phyloP scores from a whole-genome alignment of 2,329 filamentous ascomycete genomes.

The Ascochyta koolunga region DNA sequence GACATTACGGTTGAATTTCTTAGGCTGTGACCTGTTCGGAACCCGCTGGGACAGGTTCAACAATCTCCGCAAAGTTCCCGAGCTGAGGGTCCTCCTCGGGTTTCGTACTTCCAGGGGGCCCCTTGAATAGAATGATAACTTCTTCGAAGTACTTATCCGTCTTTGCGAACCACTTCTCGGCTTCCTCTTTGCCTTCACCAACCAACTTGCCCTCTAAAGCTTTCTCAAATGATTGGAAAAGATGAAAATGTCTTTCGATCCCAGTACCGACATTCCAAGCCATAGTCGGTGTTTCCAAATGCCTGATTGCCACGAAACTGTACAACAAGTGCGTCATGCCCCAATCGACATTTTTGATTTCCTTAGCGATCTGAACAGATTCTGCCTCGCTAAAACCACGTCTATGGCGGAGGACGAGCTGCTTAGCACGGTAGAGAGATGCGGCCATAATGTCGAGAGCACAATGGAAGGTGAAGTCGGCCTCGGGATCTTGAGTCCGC shows the following conservation, averaged over 20 bases:
- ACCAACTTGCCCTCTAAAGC: conserved; percentile 6
- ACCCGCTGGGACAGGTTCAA: neutral
- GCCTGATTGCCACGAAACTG: conserved; percentile 7
- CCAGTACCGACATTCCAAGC: conserved; percentile 14
- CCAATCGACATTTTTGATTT: conserved; percentile 5
- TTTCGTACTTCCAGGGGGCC: conserved; percentile 1
- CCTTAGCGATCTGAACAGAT: neutral
- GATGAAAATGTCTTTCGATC: conserved; percentile 10
- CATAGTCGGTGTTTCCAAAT: conserved; percentile 9
- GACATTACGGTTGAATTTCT: no score
- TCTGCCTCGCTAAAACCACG: conserved; percentile 6
- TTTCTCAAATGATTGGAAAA: conserved; percentile 2
- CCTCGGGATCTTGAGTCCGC: conserved; percentile 5
- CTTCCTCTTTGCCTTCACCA: neutral
- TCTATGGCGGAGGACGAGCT: conserved; percentile 1
- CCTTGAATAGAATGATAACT: conserved; percentile 10
- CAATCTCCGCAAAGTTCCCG: neutral
- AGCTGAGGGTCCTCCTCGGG: neutral
- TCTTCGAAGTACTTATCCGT: conserved; percentile 11
- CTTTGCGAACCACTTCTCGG: neutral
- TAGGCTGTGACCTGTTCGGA: no score
- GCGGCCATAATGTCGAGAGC: conserved; percentile 8
- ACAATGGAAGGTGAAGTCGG: conserved; percentile 10
- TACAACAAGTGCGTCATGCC: conserved; percentile 8
- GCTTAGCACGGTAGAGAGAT: neutral